Evolutionary conservation across 2,329 filamentous ascomycete species (phyloP).

Genomic region (Penicillium aurantiogriseum): DNA sequence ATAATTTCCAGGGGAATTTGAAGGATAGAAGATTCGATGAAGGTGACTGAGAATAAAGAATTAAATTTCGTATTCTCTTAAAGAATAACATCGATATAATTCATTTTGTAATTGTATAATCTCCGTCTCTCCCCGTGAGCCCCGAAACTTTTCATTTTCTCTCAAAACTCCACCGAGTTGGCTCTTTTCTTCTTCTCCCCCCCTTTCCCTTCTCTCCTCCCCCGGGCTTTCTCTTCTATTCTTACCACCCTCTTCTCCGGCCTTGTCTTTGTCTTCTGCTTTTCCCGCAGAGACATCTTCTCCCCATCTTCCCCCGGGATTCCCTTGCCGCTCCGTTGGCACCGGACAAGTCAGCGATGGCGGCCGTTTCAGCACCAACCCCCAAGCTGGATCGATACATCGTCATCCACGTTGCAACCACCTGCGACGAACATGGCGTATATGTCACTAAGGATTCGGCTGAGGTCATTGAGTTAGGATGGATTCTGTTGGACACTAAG

Average conservation of each 20-base stretch:
- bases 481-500: constrained; percentile 92
- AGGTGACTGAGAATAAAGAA: neutral
- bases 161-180: constrained; percentile 26
- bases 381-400: constrained; percentile 91
- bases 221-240: constrained; percentile 26
- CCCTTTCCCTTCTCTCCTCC: constrained; percentile 16
- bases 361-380: constrained; percentile 52
- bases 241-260: constrained; percentile 29
- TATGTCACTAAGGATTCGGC: constrained; percentile 99
- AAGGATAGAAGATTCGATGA: neutral
- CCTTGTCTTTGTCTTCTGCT: constrained; percentile 33
- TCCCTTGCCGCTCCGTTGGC: constrained; percentile 31
- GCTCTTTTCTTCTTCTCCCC: constrained; percentile 20
- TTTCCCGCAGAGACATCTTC: constrained; percentile 28
- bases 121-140: constrained; percentile 17
- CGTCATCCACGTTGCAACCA: constrained; percentile 97
- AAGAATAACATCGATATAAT: neutral
- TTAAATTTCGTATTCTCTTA: neutral
- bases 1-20: constrained; percentile 12
- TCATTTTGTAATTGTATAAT: constrained; percentile 12
- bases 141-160: constrained; percentile 23
- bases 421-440: constrained; percentile 97
- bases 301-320: constrained; percentile 18
- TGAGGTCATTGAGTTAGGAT: constrained; percentile 98
- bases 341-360: constrained; percentile 39